These are phyloP conservation scores for Daedaleopsis sinensis DNA, from an alignment of 768 basidiomycete genomes.

Conservation along the genomic window DNA sequence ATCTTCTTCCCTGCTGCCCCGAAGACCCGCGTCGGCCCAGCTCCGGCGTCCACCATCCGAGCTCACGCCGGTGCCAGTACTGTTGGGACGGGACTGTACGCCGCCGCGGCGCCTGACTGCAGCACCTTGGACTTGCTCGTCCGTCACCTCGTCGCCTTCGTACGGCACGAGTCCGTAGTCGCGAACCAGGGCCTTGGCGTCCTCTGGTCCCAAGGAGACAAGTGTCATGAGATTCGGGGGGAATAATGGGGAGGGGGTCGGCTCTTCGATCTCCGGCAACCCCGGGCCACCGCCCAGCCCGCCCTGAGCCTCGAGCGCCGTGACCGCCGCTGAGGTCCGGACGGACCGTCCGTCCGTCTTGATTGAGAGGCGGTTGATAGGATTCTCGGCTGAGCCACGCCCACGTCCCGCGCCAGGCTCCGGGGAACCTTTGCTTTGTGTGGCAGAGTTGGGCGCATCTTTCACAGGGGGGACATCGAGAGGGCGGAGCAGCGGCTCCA, in stretches of 20 bases:
- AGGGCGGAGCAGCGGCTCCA: conserved; percentile 55
- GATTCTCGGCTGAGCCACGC: not conserved
- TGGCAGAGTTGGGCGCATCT: no score
- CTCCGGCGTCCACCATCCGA: not conserved
- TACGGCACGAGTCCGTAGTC: conserved; percentile 45
- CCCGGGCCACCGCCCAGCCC: not conserved
- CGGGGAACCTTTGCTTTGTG: no score
- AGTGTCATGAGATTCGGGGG: conserved; percentile 50
- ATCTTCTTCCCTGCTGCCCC: conserved; percentile 1
- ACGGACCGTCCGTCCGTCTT: conserved; percentile 8
- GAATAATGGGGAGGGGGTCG: conserved; percentile 47
- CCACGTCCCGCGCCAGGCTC: not conserved
- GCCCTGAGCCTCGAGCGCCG: not conserved
- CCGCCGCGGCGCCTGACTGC: not conserved
- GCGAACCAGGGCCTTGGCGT: conserved; percentile 42
- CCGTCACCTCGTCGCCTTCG: not conserved
- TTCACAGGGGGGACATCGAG: conserved; percentile 30
- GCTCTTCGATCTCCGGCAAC: conserved; percentile 11
- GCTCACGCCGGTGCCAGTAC: not conserved
- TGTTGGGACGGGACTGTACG: not conserved
- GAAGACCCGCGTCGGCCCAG: not conserved
- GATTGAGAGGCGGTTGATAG: not conserved
- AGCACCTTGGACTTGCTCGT: not conserved
- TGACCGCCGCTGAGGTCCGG: not conserved
- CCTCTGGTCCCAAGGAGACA: conserved; percentile 45